Evolutionary conservation across 2,329 filamentous ascomycete species (phyloP), one percentile per base, ranked within the genome.

Genomic region (Penicillium sp.): DNA sequence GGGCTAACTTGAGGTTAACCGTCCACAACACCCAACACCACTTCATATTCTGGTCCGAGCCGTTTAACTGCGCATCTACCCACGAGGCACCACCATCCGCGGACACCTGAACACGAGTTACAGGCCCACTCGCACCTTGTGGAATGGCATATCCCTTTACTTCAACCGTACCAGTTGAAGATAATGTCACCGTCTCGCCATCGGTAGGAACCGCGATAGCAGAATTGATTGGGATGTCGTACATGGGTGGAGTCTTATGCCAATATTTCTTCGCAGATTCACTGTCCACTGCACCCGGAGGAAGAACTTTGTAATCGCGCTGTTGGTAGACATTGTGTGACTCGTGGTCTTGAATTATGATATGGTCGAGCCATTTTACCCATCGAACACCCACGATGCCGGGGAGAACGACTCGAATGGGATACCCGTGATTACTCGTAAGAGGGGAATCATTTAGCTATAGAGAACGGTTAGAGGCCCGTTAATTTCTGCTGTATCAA

Each of bases 21-120:
- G 73, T 79, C 85, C 85, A 88, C 38, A 88, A 70, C 49, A 80
- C 79, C 86, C 85, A 88, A 47, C 81, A 80, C 86, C 85, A 87
- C 65, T 81, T 85, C 12, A 77, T 78, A 24, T 65, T 67, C 9
- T 64, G 56, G 56, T 56, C 62, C 42, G 50, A 60, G 59, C 57
- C 58, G 15, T 72, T 62, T 26, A 84, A 69, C 47, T 81, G 72
- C 3, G 84, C 83, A 59, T 83, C 77, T 5, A 74, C 69, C 85
- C 85, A 88, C 0, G 76, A 82, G 47, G 72, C 66, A 0, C 84
- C 84, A 19, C 76, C 79, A 68, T 87, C 83, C 0, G 67, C 75
- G 4, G 80, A 83, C 26, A 87, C 80, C 68, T 87, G 83, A 1
- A 88, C 85, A 49, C 75, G 80, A 3, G 77, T 76, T 2, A 87